These are phyloP conservation scores for Hippophae tibetana DNA, from an alignment of 306 rosid species.

Conservation along the genomic window DNA sequence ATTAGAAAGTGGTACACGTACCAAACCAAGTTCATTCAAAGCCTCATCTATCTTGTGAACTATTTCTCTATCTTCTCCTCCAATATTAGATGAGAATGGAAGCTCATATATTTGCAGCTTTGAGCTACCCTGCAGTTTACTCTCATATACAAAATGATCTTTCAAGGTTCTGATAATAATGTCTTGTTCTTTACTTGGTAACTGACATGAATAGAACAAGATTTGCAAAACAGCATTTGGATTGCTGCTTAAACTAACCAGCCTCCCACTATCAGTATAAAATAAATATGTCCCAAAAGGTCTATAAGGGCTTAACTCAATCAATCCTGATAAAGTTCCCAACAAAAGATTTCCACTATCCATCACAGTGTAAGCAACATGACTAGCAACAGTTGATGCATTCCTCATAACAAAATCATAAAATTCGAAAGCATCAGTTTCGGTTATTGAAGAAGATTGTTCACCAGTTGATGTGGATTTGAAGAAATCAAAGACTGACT, in stretches of 20 bases:
- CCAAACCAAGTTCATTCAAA: slow-evolving; percentile 66
- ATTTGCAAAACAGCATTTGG: slow-evolving; percentile 66
- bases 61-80: slow-evolving; percentile 33
- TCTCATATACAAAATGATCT: slow-evolving; percentile 37
- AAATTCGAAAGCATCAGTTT: slow-evolving; percentile 12
- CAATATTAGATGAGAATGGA: slow-evolving; percentile 5
- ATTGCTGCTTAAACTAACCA: slow-evolving; percentile 33
- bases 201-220: slow-evolving; percentile 44
- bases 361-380: slow-evolving; percentile 57
- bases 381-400: slow-evolving; percentile 43
- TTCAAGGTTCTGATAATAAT: slow-evolving; percentile 29
- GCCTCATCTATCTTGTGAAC: slow-evolving; percentile 21
- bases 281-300: slow-evolving; percentile 71
- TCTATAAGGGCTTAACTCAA: slow-evolving; percentile 61
- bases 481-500: slow-evolving; percentile 25
- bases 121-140: slow-evolving; percentile 21
- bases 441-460: not conserved
- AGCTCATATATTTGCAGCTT: slow-evolving; percentile 23
- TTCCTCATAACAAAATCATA: slow-evolving; percentile 41
- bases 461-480: not conserved
- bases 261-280: slow-evolving; percentile 35
- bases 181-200: not conserved
- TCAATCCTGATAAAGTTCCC: slow-evolving; percentile 38
- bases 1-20: slow-evolving; percentile 6
- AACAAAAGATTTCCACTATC: slow-evolving; percentile 49